Evolutionary conservation across 352 stramenopile species (phyloP).

Genomic region (Aphanomyces euteiches): DNA sequence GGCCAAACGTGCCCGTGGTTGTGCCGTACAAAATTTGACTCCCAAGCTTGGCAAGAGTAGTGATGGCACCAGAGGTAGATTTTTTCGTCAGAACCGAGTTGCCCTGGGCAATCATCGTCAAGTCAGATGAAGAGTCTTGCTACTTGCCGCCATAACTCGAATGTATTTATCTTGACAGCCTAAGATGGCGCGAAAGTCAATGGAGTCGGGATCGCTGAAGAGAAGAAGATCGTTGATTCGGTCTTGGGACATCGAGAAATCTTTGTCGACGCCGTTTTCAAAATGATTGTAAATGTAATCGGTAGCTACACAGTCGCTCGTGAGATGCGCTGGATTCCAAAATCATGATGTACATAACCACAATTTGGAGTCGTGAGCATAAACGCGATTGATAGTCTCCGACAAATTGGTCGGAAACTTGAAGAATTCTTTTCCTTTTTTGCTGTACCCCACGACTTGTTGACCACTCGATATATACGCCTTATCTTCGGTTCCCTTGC

Average conservation of each 20-base stretch:
- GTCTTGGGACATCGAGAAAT: constrained; percentile 73
- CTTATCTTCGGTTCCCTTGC: constrained; percentile 69
- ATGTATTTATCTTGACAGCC: constrained; percentile 71
- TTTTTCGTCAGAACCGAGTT: constrained; percentile 55
- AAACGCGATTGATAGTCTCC: constrained; percentile 71
- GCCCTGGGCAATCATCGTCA: constrained; percentile 38
- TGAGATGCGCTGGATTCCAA: neutral
- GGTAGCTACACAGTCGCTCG: constrained; percentile 34
- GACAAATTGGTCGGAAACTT: constrained; percentile 83
- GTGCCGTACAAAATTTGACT: constrained; percentile 71
- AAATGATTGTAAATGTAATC: constrained; percentile 83
- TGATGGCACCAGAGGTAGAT: constrained; percentile 49
- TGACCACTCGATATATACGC: constrained; percentile 65
- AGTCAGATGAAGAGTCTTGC: neutral
- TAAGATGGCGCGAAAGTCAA: constrained; percentile 61
- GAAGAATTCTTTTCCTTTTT: constrained; percentile 86
- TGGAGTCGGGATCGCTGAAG: constrained; percentile 50
- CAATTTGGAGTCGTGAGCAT: constrained; percentile 62
- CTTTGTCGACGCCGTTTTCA: constrained; percentile 71
- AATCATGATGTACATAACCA: constrained; percentile 39
- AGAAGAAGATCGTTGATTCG: constrained; percentile 77
- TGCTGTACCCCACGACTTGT: constrained; percentile 67
- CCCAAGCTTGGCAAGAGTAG: constrained; percentile 38
- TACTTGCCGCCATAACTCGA: constrained; percentile 41
- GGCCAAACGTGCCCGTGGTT: constrained; percentile 46